phyloP scores from a whole-genome alignment of 2,329 filamentous ascomycete genomes.

The Graphilbum fragrans region DNA sequence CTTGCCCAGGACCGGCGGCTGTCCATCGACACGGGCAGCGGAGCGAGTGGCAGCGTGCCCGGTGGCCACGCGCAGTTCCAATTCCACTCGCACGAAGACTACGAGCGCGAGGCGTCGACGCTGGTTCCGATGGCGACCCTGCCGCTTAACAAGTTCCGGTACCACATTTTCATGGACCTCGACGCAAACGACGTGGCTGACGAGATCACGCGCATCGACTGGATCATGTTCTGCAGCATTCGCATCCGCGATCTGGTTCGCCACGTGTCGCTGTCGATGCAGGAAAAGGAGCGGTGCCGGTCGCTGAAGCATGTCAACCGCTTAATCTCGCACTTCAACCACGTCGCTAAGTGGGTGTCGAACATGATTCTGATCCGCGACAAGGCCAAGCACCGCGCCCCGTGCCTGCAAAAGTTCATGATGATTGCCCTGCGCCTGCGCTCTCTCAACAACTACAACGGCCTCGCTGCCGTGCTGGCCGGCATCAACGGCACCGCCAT shows the following conservation, averaged over 20 bases:
- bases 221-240: slow-evolving; percentile 96
- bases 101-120: slow-evolving; percentile 63
- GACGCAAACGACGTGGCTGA: slow-evolving; percentile 76
- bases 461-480: slow-evolving; percentile 83
- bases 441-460: slow-evolving; percentile 93
- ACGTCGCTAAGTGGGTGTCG: slow-evolving; percentile 69
- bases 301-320: slow-evolving; percentile 79
- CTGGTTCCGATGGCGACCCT: slow-evolving; percentile 59
- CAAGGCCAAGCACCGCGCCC: slow-evolving; percentile 87
- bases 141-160: slow-evolving; percentile 72
- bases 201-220: slow-evolving; percentile 91
- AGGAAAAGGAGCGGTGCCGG: slow-evolving; percentile 62
- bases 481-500: slow-evolving; percentile 84
- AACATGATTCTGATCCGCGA: slow-evolving; percentile 82
- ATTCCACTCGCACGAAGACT: slow-evolving; percentile 61
- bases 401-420: slow-evolving; percentile 94
- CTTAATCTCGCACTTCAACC: slow-evolving; percentile 89
- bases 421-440: slow-evolving; percentile 74
- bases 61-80: slow-evolving; percentile 24
- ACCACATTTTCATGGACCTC: slow-evolving; percentile 81
- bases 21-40: slow-evolving; percentile 19
- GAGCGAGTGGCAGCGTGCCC: not conserved
- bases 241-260: slow-evolving; percentile 85
- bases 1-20: slow-evolving; percentile 23
- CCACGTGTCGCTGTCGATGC: slow-evolving; percentile 65